Conservation (phyloP, 306 rosid species). For the Cucurbita pepo region DNA sequence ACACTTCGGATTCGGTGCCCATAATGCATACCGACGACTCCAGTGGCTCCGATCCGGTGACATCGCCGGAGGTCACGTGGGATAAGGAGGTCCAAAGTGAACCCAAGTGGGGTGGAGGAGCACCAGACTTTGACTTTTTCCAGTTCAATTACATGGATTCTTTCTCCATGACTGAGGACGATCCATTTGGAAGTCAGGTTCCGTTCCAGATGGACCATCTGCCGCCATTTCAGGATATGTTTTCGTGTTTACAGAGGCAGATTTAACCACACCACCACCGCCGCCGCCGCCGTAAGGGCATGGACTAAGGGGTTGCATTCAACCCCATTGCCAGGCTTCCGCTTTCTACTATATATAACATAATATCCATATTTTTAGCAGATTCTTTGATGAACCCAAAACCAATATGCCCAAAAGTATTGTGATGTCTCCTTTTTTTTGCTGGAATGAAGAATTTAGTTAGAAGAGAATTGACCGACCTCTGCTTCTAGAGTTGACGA, state of each 20-base stretch:
- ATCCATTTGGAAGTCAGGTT: slow-evolving; percentile 36
- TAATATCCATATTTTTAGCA: not conserved
- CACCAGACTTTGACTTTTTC: slow-evolving; percentile 11
- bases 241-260: slow-evolving; percentile 28
- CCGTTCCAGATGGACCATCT: slow-evolving; percentile 41
- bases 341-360: not conserved
- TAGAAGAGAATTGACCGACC: not conserved
- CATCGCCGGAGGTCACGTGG: slow-evolving; percentile 54
- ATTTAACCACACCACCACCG: slow-evolving; percentile 4
- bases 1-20: slow-evolving; percentile 46
- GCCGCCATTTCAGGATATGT: slow-evolving; percentile 47
- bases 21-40: slow-evolving; percentile 51
- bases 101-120: slow-evolving; percentile 42
- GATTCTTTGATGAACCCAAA: not conserved
- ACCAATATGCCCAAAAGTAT: not conserved
- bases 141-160: slow-evolving; percentile 36
- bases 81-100: slow-evolving; percentile 63
- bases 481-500: not conserved
- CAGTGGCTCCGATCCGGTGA: slow-evolving; percentile 62
- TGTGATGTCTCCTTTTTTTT: not conserved
- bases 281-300: not conserved
- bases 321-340: not conserved
- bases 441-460: not conserved
- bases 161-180: slow-evolving; percentile 22
- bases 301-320: not conserved